Conservation (phyloP, 768 basidiomycete species). For the Boletus insuetus region DNA sequence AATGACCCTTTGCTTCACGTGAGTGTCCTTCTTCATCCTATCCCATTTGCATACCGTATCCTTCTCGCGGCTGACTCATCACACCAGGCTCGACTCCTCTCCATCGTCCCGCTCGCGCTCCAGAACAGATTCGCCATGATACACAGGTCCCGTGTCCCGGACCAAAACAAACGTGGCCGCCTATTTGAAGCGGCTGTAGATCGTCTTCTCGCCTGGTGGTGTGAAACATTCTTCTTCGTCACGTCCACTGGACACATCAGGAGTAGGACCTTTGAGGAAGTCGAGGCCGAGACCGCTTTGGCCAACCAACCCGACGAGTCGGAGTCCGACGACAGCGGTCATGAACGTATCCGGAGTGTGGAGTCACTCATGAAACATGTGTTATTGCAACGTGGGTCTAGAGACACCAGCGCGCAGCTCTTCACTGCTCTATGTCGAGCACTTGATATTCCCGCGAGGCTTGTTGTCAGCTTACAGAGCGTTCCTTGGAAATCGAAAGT, state of each 20-base stretch:
- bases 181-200: conserved; percentile 82
- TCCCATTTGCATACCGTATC: not conserved
- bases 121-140: conserved; percentile 82
- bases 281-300: conserved; percentile 42
- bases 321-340: conserved; percentile 44
- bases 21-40: conserved; percentile 21
- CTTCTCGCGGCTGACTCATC: conserved; percentile 4
- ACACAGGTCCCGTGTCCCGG: conserved; percentile 77
- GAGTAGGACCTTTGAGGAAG: conserved; percentile 74
- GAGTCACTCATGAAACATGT: conserved; percentile 96
- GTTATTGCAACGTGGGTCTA: conserved; percentile 71
- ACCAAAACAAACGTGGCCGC: conserved; percentile 75
- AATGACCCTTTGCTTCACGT: conserved; percentile 85
- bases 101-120: conserved; percentile 74
- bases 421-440: conserved; percentile 89
- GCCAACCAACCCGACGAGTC: conserved; percentile 34
- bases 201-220: conserved; percentile 85
- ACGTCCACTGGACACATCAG: conserved; percentile 63
- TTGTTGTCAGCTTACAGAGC: conserved; percentile 88
- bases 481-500: conserved; percentile 82
- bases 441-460: conserved; percentile 79
- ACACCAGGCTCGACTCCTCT: conserved; percentile 80
- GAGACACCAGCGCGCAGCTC: conserved; percentile 85
- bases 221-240: conserved; percentile 63
- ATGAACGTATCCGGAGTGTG: conserved; percentile 67